Base-by-base conservation (phyloP, 768 basidiomycete genomes). In the Pisolithus albus region DNA sequence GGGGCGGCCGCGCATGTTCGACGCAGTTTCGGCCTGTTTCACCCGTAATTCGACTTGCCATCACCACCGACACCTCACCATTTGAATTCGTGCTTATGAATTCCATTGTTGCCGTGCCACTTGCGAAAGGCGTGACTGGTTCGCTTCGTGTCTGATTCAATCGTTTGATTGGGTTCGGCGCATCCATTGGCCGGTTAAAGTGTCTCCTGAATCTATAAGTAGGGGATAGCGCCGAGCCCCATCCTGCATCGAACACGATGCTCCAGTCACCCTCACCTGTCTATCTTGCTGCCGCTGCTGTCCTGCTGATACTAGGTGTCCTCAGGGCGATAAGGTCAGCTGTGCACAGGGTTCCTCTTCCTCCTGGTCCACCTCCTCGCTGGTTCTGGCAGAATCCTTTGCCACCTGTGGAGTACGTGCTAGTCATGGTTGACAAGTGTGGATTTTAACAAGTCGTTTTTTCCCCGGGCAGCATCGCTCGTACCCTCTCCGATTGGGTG, bases 401-500 rank as follows among this genome's bases (percentile, higher is more conserved):
- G 3, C 62, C 64, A 7, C 3, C 48, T 11, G 44, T 39, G 28
- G 52, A 64, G 64, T 65, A 47, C 50, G 60, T 48, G 8, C 16
- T 21, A 18, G 8, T 13, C 4, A 16, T 24, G 24, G 1, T 18
- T 15, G 37, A 18, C 13, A 11, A 19, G 16, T 7, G 7, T 0
- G 9, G 38, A 7, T 32, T 1, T 28, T 38, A 28, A 34, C 30
- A 1, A 7, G 5, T 2, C 30, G 45, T 21, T 9, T 24, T 2
- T 3, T 23, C 21, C 19, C 5, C 10, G 11, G 38, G 23, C 11
- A 64, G 56, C 11, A 50, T 61, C 37, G 60, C 61, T n/a, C 55
- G 19, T 23, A 56, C 51, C 5, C 77, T 81, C 40, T 72, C 79
- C 39, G 72, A 77, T 47, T 80, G 79, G 75, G 78, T 76, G 2